phyloP scores from a whole-genome alignment of 2,329 filamentous ascomycete species.

The Pseudogymnoascus pannorum region DNA sequence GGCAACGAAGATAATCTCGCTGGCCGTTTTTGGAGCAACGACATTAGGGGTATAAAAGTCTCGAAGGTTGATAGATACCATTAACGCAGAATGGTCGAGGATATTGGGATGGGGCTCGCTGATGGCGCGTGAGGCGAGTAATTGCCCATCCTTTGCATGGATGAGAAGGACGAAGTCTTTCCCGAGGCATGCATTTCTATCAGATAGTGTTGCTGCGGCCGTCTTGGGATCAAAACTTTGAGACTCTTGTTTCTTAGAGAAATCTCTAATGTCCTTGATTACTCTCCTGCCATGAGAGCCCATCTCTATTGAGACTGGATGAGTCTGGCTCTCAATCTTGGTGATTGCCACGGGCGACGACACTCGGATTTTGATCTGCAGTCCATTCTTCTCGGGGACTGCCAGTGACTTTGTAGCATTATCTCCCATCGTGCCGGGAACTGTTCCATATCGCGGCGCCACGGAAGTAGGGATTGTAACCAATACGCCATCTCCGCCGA shows the following conservation, averaged over 20 bases:
- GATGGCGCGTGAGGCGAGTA: slow-evolving; percentile 45
- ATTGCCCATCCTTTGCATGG: slow-evolving; percentile 48
- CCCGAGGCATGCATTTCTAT: slow-evolving; percentile 46
- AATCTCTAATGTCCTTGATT: slow-evolving; percentile 11
- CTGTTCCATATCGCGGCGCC: slow-evolving; percentile 56
- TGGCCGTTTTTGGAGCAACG: slow-evolving; percentile 44
- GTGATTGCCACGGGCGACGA: slow-evolving; percentile 11
- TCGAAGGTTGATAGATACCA: slow-evolving; percentile 48
- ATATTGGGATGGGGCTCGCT: slow-evolving; percentile 55
- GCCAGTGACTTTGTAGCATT: background rate
- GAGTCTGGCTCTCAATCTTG: slow-evolving; percentile 11
- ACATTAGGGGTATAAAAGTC: slow-evolving; percentile 54
- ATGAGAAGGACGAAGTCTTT: slow-evolving; percentile 63
- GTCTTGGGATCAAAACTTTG: slow-evolving; percentile 32
- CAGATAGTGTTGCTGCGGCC: slow-evolving; percentile 54
- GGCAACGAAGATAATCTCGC: slow-evolving; percentile 65
- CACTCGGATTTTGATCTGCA: slow-evolving; percentile 11
- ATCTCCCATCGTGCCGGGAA: slow-evolving; percentile 29
- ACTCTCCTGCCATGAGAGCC: slow-evolving; percentile 9
- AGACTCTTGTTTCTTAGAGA: slow-evolving; percentile 1
- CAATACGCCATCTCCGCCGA: slow-evolving; percentile 53
- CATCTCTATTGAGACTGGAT: slow-evolving; percentile 11
- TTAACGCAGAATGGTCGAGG: slow-evolving; percentile 55
- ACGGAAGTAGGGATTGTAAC: slow-evolving; percentile 63
- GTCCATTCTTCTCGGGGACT: slow-evolving; percentile 7